These are phyloP conservation scores for Eucalyptus pauciflora DNA, from an alignment of 345 rosid genomes.

Conservation along the genomic window DNA sequence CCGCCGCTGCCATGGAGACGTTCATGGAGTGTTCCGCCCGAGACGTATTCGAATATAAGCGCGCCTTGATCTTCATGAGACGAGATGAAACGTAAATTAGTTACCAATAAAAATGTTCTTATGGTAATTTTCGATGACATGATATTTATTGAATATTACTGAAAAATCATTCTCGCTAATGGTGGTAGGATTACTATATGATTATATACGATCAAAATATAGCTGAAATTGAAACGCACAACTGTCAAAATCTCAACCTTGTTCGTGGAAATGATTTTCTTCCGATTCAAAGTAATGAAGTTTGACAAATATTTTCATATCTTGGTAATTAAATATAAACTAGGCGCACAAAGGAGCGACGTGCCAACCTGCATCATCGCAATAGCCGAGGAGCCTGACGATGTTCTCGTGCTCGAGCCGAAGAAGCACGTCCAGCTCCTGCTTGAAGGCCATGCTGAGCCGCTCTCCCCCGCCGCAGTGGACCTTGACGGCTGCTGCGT, in stretches of 20 bases:
- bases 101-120: neutral
- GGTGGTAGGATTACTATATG: neutral
- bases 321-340: neutral
- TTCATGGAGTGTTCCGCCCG: slow-evolving; percentile 67
- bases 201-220: neutral
- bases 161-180: no score
- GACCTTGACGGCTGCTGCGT: neutral
- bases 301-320: neutral
- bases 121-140: no score
- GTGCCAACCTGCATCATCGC: slow-evolving; percentile 39
- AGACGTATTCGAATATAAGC: slow-evolving; percentile 49
- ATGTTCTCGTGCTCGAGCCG: slow-evolving; percentile 56
- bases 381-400: slow-evolving; percentile 67
- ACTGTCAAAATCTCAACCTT: neutral
- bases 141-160: no score
- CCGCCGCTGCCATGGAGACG: slow-evolving; percentile 26
- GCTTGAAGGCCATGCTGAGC: slow-evolving; percentile 46
- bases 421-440: slow-evolving; percentile 64
- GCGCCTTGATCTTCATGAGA: slow-evolving; percentile 40
- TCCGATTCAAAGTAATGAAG: neutral
- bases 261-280: neutral
- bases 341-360: neutral
- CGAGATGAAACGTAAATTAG: neutral
- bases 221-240: neutral
- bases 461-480: slow-evolving; percentile 27